Percentiles rank a stretch among this genome's conserved stretches.
Evolutionary conservation across 352 stramenopile species (phyloP).

Genomic region (Phytophthora aleatoria): DNA sequence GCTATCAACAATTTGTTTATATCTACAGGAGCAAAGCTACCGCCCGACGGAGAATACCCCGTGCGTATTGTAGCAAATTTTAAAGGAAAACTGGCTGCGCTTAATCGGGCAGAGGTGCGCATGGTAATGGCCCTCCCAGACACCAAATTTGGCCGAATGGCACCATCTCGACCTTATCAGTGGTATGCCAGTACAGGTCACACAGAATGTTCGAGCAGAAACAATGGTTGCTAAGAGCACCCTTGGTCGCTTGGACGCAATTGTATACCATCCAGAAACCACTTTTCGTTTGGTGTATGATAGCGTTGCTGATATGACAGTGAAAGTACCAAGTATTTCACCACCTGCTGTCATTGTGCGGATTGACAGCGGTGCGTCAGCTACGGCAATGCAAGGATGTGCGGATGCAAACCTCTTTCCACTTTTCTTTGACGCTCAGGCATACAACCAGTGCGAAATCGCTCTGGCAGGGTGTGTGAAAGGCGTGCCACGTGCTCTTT

Average conservation of each 20-base stretch:
- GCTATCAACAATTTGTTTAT: background rate
- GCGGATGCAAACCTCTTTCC: no score
- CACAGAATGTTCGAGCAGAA: no score
- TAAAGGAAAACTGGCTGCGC: background rate
- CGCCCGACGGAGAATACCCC: background rate
- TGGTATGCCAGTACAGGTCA: no score
- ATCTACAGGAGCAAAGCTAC: background rate
- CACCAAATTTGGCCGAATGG: no score
- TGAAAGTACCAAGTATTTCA: background rate
- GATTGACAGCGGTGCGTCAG: background rate
- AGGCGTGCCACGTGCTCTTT: background rate
- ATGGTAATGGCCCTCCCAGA: no score
- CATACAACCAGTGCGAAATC: background rate
- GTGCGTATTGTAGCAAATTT: background rate
- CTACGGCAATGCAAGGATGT: background rate
- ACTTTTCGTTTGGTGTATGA: no score
- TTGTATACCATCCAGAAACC: no score
- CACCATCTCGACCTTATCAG: no score
- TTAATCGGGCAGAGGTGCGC: no score
- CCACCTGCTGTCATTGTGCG: background rate
- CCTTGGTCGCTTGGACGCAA: no score
- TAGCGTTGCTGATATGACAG: background rate
- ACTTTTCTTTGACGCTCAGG: background rate
- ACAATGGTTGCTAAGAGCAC: no score
- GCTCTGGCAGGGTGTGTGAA: background rate